phyloP scores from a whole-genome alignment of 1,139 yeast species.

The Yamadazyma songkhlaensis region DNA sequence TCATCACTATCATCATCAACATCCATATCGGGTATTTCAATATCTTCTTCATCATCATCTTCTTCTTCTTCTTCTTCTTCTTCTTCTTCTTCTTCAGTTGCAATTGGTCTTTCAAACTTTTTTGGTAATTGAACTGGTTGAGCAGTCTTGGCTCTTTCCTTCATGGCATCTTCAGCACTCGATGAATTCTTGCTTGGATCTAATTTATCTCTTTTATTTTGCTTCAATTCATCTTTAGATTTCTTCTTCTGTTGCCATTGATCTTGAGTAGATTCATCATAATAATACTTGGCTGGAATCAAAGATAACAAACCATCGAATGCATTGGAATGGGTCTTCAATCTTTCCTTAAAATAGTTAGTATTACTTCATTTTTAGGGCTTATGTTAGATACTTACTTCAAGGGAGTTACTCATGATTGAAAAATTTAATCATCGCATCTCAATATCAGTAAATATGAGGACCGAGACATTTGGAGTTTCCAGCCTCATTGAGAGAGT shows the following conservation, averaged over 20 bases:
- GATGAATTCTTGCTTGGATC: slow-evolving; percentile 62
- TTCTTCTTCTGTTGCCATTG: slow-evolving; percentile 90
- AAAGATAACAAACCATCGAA: slow-evolving; percentile 87
- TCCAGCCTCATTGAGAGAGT: too few species aligned
- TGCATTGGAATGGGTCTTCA: slow-evolving; percentile 80
- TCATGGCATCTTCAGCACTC: slow-evolving; percentile 68
- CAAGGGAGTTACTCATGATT: slow-evolving; percentile 47
- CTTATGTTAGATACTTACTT: slow-evolving; percentile 35
- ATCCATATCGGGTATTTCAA: slow-evolving; percentile 16
- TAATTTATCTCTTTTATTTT: slow-evolving; percentile 65
- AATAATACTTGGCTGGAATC: slow-evolving; percentile 91
- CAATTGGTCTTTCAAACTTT: slow-evolving; percentile 10
- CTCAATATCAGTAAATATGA: neutral
- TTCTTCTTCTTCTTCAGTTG: slow-evolving; percentile 16
- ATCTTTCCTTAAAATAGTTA: slow-evolving; percentile 61
- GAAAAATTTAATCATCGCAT: slow-evolving; percentile 17
- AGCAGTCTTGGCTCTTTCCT: slow-evolving; percentile 54
- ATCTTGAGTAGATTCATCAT: slow-evolving; percentile 73
- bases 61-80: slow-evolving; percentile 16
- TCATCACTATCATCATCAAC: slow-evolving; percentile 14
- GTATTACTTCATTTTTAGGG: slow-evolving; percentile 12
- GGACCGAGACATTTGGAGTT: too few species aligned
- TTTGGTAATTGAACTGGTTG: slow-evolving; percentile 57
- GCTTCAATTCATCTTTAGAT: slow-evolving; percentile 60
- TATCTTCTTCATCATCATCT: slow-evolving; percentile 13